Evolutionary conservation across 352 stramenopile species (phyloP), one percentile per base, ranked within the genome.

Genomic region (Phytophthora tubulina): DNA sequence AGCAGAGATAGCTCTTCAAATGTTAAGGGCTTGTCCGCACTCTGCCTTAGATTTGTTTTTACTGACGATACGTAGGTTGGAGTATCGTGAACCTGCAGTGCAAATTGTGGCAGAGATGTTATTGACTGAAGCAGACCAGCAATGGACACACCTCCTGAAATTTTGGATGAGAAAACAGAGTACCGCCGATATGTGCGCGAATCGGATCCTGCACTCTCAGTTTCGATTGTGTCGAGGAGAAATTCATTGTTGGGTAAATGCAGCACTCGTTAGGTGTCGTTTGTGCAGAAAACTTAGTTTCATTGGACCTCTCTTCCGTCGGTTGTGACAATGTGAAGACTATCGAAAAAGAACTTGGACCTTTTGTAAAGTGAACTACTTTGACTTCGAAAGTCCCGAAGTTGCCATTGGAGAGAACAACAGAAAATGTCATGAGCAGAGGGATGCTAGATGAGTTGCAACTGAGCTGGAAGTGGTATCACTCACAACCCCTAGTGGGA

Each of bases 1-100:
- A 9, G 41, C 70, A 0, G 84, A 91, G 42, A 73, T 75, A 8
- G 76, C 80, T 4, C 15, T 90, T 11, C 68, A 84, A 42, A 17
- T 80, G 15, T 44, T 90, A 14, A 75, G 74, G 59, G 72, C 75
- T 3, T 90, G 80, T 41, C 76, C 74, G 7, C 85, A 80, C 35
- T 76, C 72, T 3, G 6, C 35, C 0, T 39, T 42, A 8, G 79
- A 88, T 21, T 50, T 65, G 0, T 30, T 67, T 11, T 42, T 89
- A 7, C 3, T 44, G 3, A 70, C 73, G 6, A 38, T 89, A n/a
- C 64, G 52, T 27, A 32, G 31, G 3, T 77, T 82, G 48, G 54
- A 67, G n/a, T 85, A 78, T 21, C 79, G 67, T 3, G 74, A 82
- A 33, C 81, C 77, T 7, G 76, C 66, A 8, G 63, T 87, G 15